Evolutionary conservation across 371 early-diverging fungal species (phyloP).

Genomic region (Mortierella sp.): DNA sequence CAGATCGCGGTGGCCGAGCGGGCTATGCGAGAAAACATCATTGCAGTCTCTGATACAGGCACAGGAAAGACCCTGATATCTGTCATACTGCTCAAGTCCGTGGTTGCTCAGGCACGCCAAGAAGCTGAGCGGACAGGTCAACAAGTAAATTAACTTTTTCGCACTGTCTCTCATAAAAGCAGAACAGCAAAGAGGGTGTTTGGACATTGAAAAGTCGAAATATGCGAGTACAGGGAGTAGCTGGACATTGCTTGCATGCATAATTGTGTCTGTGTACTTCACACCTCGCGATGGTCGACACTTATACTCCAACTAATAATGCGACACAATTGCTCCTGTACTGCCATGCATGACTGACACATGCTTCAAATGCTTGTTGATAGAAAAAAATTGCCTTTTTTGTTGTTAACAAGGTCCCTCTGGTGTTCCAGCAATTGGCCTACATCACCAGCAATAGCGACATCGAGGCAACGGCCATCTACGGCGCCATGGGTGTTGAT

Average conservation of each 20-base stretch:
- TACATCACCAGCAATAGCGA: conserved; percentile 76
- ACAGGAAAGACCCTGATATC: conserved; percentile 93
- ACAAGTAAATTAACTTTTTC: too few relatives aligned
- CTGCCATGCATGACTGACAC: too few relatives aligned
- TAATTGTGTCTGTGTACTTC: too few relatives aligned
- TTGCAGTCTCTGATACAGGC: conserved; percentile 91
- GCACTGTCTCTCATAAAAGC: too few relatives aligned
- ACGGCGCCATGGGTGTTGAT: conserved; percentile 80
- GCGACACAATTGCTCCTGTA: too few relatives aligned
- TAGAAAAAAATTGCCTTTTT: conserved; percentile 69
- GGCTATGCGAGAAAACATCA: conserved; percentile 79
- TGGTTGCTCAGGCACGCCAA: conserved; percentile 58
- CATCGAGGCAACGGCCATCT: conserved; percentile 68
- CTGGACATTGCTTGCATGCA: too few relatives aligned
- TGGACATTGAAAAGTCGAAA: conserved; percentile 7
- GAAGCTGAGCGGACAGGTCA: conserved; percentile 51
- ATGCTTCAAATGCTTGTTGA: too few relatives aligned
- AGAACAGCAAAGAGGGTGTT: conserved; percentile 4
- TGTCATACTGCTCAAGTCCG: conserved; percentile 81
- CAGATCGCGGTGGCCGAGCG: conserved; percentile 79
- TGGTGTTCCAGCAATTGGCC: conserved; percentile 87
- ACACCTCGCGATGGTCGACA: too few relatives aligned
- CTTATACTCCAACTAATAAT: too few relatives aligned
- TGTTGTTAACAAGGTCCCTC: conserved; percentile 84
- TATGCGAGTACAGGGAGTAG: too few relatives aligned